Evolutionary conservation across 2,329 filamentous ascomycete species (phyloP).

Genomic region (Claviceps lovelessii): DNA sequence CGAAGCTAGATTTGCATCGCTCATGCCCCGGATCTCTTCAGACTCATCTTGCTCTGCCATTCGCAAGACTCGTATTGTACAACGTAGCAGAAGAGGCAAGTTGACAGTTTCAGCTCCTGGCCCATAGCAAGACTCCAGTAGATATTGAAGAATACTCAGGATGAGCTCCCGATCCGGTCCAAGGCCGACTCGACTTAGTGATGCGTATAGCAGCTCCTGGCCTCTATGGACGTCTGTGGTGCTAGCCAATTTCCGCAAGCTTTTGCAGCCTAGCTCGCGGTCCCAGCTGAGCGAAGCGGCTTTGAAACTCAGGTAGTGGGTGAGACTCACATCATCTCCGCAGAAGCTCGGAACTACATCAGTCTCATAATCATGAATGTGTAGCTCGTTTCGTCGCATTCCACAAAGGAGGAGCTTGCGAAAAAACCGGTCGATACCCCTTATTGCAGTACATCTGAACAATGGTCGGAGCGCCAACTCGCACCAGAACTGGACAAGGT

Average conservation of each 20-base stretch:
- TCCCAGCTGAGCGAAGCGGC: slow-evolving; percentile 48
- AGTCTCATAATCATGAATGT: slow-evolving; percentile 28
- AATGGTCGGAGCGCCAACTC: slow-evolving; percentile 49
- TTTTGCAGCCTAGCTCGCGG: slow-evolving; percentile 42
- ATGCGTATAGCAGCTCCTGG: slow-evolving; percentile 60
- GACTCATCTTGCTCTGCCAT: slow-evolving; percentile 23
- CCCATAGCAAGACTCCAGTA: slow-evolving; percentile 15
- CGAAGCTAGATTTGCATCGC: slow-evolving; percentile 15
- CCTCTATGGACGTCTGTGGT: slow-evolving; percentile 29
- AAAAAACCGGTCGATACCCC: slow-evolving; percentile 51
- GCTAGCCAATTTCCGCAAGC: slow-evolving; percentile 41
- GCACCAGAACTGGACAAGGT: slow-evolving; percentile 55
- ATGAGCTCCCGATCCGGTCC: slow-evolving; percentile 47
- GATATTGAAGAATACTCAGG: slow-evolving; percentile 20
- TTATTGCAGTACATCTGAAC: slow-evolving; percentile 50
- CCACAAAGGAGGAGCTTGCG: slow-evolving; percentile 65
- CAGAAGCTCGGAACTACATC: slow-evolving; percentile 40
- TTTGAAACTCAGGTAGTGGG: slow-evolving; percentile 63
- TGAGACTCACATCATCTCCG: slow-evolving; percentile 45
- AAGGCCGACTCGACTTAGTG: slow-evolving; percentile 61
- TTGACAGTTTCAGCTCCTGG: slow-evolving; percentile 12
- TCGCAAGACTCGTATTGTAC: slow-evolving; percentile 37
- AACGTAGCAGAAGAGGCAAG: slow-evolving; percentile 28
- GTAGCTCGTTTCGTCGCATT: slow-evolving; percentile 29
- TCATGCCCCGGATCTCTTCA: slow-evolving; percentile 6